phyloP scores from a whole-genome alignment of 2,329 filamentous ascomycete genomes.

The Fusarium temperatum region DNA sequence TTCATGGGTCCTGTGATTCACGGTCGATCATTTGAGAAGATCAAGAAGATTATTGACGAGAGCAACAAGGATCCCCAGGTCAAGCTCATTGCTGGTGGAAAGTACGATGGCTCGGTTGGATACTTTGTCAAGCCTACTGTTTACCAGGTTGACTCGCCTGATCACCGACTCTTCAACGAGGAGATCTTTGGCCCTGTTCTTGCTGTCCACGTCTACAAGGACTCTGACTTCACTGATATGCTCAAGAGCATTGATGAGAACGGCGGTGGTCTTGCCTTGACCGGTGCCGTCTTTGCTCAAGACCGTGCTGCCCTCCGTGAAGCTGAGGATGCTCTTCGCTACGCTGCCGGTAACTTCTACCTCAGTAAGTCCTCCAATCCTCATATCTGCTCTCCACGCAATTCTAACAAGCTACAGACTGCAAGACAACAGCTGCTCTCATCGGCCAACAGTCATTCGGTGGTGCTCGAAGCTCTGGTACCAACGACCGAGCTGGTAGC shows the following conservation, averaged over 20 bases:
- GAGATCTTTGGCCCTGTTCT: slow-evolving; percentile 87
- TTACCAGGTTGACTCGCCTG: slow-evolving; percentile 76
- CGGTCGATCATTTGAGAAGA: slow-evolving; percentile 80
- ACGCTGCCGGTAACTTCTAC: slow-evolving; percentile 67
- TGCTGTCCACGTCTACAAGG: slow-evolving; percentile 79
- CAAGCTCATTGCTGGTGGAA: slow-evolving; percentile 77
- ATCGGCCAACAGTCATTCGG: slow-evolving; percentile 67
- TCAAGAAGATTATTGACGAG: slow-evolving; percentile 77
- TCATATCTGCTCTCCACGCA: rapidly evolving
- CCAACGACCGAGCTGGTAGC: slow-evolving; percentile 66
- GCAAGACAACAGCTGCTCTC: slow-evolving; percentile 65
- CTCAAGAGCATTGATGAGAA: slow-evolving; percentile 52
- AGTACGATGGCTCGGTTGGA: slow-evolving; percentile 78
- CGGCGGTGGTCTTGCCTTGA: slow-evolving; percentile 56
- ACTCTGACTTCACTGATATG: slow-evolving; percentile 56
- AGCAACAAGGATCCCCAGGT: slow-evolving; percentile 80
- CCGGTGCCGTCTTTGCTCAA: slow-evolving; percentile 60
- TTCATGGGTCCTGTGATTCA: slow-evolving; percentile 92
- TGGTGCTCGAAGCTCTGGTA: slow-evolving; percentile 61
- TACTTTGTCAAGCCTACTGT: slow-evolving; percentile 87
- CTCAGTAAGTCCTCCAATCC: slow-evolving; percentile 47
- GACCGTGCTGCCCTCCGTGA: slow-evolving; percentile 58
- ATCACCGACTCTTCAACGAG: slow-evolving; percentile 76
- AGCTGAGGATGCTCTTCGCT: slow-evolving; percentile 60
- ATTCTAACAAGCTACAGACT: slow-evolving; percentile 45